Evolutionary conservation across 768 basidiomycete species (phyloP).

Genomic region (Pholiota microspora): DNA sequence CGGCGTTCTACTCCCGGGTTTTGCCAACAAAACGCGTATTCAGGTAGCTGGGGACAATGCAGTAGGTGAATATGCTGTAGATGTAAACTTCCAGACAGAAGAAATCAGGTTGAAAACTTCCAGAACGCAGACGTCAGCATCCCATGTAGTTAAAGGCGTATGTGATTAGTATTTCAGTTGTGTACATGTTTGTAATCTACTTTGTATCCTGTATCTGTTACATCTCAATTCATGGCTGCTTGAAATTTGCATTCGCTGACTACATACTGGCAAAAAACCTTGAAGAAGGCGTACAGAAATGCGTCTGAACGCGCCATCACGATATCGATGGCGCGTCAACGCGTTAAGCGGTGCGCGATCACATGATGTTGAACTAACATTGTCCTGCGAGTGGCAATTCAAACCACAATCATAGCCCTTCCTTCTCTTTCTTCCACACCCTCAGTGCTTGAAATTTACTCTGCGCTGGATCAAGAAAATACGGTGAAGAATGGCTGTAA

Average conservation of each 20-base stretch:
- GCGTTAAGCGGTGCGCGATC: neutral
- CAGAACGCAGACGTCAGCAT: neutral
- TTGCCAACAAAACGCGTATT: constrained; percentile 52
- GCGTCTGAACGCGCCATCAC: too few species aligned
- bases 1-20: constrained; percentile 38
- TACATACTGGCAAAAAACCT: too few species aligned
- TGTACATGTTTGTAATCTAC: too few species aligned
- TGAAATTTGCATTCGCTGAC: too few species aligned
- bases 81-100: constrained; percentile 51
- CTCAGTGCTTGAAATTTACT: neutral
- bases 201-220: too few species aligned
- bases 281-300: too few species aligned
- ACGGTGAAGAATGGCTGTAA: neutral
- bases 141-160: neutral
- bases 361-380: neutral
- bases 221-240: too few species aligned
- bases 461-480: neutral
- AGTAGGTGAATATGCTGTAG: constrained; percentile 41
- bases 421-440: neutral
- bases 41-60: constrained; percentile 32
- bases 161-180: neutral
- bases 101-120: constrained; percentile 43
- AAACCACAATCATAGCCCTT: neutral
- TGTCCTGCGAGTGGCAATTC: neutral
- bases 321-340: too few species aligned